These are phyloP conservation scores for Suhomyces tanzawaensis DNA, from an alignment of 805 yeast species.

Conservation along the genomic window DNA sequence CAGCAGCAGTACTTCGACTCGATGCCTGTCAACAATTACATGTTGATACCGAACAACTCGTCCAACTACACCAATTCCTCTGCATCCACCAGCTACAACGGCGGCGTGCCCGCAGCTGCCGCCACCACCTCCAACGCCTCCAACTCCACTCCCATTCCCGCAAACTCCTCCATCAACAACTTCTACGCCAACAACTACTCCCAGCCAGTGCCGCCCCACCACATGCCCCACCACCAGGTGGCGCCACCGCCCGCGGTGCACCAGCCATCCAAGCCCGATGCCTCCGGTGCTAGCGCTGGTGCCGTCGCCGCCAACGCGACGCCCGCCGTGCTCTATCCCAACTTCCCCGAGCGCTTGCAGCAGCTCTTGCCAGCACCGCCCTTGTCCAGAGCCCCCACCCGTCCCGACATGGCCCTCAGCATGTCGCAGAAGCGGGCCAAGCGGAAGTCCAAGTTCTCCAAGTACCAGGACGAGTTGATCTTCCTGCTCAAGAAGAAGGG, in stretches of 20 bases:
- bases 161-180: conserved; percentile 9
- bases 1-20: conserved; percentile 11
- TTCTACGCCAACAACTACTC: conserved; percentile 6
- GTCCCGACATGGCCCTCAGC: conserved; percentile 42
- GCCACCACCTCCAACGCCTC: conserved; percentile 2
- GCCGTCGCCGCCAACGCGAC: not conserved
- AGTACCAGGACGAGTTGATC: conserved; percentile 66
- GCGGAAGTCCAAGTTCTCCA: conserved; percentile 66
- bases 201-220: conserved; percentile 7
- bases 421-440: conserved; percentile 49
- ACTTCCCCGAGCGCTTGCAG: conserved; percentile 27
- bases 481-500: conserved; percentile 61
- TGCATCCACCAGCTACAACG: conserved; percentile 7
- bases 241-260: conserved; percentile 7
- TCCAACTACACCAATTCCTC: conserved; percentile 6
- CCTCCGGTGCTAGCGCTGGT: conserved; percentile 2
- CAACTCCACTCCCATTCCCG: conserved; percentile 7
- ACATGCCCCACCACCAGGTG: conserved; percentile 8
- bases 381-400: conserved; percentile 37
- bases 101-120: conserved; percentile 5
- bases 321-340: conserved; percentile 16
- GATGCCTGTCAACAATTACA: conserved; percentile 21
- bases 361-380: conserved; percentile 49
- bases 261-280: not conserved
- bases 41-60: conserved; percentile 18